These are phyloP conservation scores for Tetracladium marchalianum DNA, from an alignment of 495 filamentous ascomycete genomes.

Conservation along the genomic window DNA sequence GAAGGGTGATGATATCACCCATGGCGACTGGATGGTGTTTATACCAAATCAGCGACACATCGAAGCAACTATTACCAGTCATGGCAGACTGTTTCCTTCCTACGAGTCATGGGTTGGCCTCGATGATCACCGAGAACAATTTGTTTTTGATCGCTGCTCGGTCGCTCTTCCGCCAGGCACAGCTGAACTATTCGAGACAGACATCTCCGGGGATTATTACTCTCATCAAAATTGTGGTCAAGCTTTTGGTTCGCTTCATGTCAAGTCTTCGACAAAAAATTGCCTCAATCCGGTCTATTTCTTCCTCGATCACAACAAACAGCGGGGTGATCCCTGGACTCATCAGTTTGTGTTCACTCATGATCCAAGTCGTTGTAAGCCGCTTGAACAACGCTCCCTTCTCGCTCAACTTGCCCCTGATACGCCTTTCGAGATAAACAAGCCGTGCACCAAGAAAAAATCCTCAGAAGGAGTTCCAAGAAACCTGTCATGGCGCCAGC, in stretches of 20 bases:
- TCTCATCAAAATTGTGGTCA: constrained; percentile 57
- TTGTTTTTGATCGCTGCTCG: constrained; percentile 27
- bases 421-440: not conserved
- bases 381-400: constrained; percentile 40
- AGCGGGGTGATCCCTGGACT: constrained; percentile 27
- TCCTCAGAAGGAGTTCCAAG: too few species aligned
- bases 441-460: too few species aligned
- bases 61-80: constrained; percentile 18
- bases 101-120: constrained; percentile 32
- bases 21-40: constrained; percentile 44
- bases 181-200: constrained; percentile 22
- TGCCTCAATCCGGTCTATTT: constrained; percentile 37
- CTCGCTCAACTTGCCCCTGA: constrained; percentile 32
- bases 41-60: constrained; percentile 26
- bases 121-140: constrained; percentile 15
- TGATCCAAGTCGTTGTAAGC: constrained; percentile 37
- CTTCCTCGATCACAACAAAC: constrained; percentile 51
- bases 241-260: constrained; percentile 47
- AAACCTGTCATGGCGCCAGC: not conserved
- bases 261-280: constrained; percentile 18
- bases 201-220: constrained; percentile 47
- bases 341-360: constrained; percentile 60
- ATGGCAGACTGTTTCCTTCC: constrained; percentile 19
- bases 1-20: constrained; percentile 21
- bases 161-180: too few species aligned